Conservation (phyloP, 257 asterid species). For the Anisodus tanguticus region DNA sequence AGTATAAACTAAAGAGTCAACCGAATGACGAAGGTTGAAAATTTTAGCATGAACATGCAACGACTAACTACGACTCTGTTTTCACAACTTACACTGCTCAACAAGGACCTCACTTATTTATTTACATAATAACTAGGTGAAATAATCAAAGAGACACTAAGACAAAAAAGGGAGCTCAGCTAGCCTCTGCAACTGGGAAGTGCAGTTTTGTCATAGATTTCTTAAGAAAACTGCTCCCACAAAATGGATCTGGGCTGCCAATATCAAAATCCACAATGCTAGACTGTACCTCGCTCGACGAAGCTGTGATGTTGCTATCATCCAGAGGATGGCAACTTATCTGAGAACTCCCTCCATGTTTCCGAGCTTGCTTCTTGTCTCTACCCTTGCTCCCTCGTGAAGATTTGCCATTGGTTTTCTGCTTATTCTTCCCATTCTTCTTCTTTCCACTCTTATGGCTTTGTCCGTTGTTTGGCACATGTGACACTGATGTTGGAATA, state of each 20-base stretch:
- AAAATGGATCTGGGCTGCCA: slow-evolving; percentile 42
- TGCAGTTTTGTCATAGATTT: slow-evolving; percentile 43
- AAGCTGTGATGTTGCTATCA: slow-evolving; percentile 33
- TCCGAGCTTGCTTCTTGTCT: slow-evolving; percentile 73
- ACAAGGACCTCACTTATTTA: slow-evolving; percentile 38
- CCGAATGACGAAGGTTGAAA: background rate
- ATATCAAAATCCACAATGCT: slow-evolving; percentile 36
- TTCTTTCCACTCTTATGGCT: slow-evolving; percentile 53
- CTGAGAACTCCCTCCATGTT: slow-evolving; percentile 46
- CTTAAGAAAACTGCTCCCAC: slow-evolving; percentile 49
- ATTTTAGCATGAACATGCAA: background rate
- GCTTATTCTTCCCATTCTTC: slow-evolving; percentile 74
- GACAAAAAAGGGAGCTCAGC: slow-evolving; percentile 29
- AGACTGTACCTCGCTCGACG: slow-evolving; percentile 29
- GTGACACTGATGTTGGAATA: slow-evolving; percentile 64
- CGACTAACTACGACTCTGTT: background rate
- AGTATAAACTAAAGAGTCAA: background rate
- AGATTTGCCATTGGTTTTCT: slow-evolving; percentile 65
- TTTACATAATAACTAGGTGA: slow-evolving; percentile 33
- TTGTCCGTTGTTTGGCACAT: slow-evolving; percentile 60
- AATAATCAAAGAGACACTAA: background rate
- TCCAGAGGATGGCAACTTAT: slow-evolving; percentile 50
- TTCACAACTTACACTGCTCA: slow-evolving; percentile 19
- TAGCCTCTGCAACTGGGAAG: slow-evolving; percentile 51
- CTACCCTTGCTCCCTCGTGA: slow-evolving; percentile 71